Base-by-base conservation (phyloP, 306 rosid species). In the Gillenia trifoliata region DNA sequence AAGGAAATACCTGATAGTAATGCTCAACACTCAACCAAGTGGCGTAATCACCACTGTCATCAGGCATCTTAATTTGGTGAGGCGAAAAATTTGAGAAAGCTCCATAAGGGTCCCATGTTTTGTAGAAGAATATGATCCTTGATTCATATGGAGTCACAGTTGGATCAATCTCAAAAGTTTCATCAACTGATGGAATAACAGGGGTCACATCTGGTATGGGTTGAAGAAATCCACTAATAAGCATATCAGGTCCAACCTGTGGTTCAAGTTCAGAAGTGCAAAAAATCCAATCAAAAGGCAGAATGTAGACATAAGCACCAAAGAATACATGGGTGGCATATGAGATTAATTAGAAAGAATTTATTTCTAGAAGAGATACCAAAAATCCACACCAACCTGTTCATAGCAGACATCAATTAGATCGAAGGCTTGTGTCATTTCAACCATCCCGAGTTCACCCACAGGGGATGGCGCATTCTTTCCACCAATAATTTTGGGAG, bases 401-500 rank as follows among this genome's bases (percentile, higher is more conserved):
- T 94, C 88, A 68, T 87, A 92, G 82, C 79, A 78, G 83, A 94
- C 93, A 77, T 92, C 99, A 81, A 85, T 85, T 66, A 94, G 84
- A 77, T 89, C 83, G 67, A 92, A 78, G 66, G 99, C 97, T 78
- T 92, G 99, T 71, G 99, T 78, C 97, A 92, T 94, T 89, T 94
- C 97, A 80, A 94, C 96, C 99, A 94, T 94, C 83, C 97, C 99
- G 29, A 94, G 97, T 78, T 94, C 97, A 73, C 96, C 93, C 62
- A 94, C 99, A 45, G 99, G 99, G 68, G 97, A 80, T 30, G 99
- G 97, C 4, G 97, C 97, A 78, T 83, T 71, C 85, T 81, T 87
- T 43, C 97, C 99, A 23, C 97, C 97, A 75, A 94, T 94, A 74
- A 94, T 94, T 82, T 94, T 94, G 50, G 99, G 99, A 71, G 99